These are phyloP conservation scores for Umbelopsis sp. DNA, from an alignment of 371 early-diverging fungal genomes.

Conservation along the genomic window DNA sequence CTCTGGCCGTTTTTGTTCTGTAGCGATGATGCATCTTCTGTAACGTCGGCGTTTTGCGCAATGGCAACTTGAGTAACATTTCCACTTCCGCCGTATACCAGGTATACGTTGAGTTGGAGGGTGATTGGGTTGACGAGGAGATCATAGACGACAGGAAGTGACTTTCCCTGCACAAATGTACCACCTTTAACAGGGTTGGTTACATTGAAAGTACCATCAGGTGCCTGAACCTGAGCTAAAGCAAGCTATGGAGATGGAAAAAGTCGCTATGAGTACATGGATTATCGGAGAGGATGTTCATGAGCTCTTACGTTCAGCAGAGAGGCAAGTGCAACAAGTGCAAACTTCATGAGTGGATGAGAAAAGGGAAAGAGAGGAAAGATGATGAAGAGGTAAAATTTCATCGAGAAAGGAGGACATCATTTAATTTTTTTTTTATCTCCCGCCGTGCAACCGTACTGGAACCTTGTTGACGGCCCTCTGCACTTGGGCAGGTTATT, in stretches of 20 bases:
- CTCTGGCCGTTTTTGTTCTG: conserved; percentile 23
- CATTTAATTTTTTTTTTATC: not conserved
- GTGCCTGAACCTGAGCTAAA: conserved; percentile 19
- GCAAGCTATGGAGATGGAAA: not conserved
- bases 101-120: conserved; percentile 27
- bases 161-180: conserved; percentile 29
- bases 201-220: conserved; percentile 27
- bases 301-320: not conserved
- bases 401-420: not conserved
- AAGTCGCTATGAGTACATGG: not conserved
- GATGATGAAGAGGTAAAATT: not conserved
- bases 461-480: too few relatives aligned
- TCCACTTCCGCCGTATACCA: conserved; percentile 20
- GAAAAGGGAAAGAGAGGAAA: not conserved
- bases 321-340: not conserved
- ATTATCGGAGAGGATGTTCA: not conserved
- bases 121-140: conserved; percentile 22
- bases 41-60: conserved; percentile 31
- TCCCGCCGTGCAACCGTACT: too few relatives aligned
- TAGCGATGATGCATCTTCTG: conserved; percentile 25
- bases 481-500: too few relatives aligned
- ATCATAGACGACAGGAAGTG: conserved; percentile 33
- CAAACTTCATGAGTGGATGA: not conserved
- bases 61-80: conserved; percentile 21
- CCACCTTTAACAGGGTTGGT: conserved; percentile 31